Percentiles rank a stretch among this genome's conserved stretches.
Conservation (phyloP, 305 asterid species). For the Petunia hybrid region DNA sequence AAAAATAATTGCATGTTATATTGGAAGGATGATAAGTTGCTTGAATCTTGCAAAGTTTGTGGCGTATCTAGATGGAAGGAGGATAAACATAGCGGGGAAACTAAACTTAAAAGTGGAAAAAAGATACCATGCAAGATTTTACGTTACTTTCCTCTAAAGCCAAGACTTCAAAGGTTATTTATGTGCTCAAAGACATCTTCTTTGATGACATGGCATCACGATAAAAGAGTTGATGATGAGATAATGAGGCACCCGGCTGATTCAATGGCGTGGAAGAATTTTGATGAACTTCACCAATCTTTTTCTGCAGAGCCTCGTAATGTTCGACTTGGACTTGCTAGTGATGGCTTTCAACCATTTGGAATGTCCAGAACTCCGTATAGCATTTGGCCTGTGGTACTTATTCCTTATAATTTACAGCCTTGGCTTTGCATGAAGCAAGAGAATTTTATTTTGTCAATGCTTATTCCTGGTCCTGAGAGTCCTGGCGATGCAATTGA, state of each 20-base stretch:
- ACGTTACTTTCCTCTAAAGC: too few species aligned
- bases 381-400: constrained; percentile 29
- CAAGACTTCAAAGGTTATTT: too few species aligned
- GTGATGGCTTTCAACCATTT: background rate
- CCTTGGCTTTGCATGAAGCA: constrained; percentile 26
- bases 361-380: background rate
- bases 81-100: background rate
- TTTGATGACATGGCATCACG: too few species aligned
- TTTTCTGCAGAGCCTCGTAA: background rate
- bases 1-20: too few species aligned
- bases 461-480: background rate
- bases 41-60: too few species aligned
- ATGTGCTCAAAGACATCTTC: too few species aligned
- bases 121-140: too few species aligned
- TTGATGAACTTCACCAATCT: background rate
- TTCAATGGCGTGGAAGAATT: constrained; percentile 6
- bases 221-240: too few species aligned
- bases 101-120: too few species aligned
- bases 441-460: background rate
- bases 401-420: too few species aligned
- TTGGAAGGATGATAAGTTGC: too few species aligned
- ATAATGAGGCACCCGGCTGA: constrained; percentile 18
- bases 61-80: background rate
- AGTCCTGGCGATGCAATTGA: constrained; percentile 15
- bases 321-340: background rate